These are phyloP conservation scores for Globisporangium parvum DNA, from an alignment of 352 stramenopile genomes.

Conservation along the genomic window DNA sequence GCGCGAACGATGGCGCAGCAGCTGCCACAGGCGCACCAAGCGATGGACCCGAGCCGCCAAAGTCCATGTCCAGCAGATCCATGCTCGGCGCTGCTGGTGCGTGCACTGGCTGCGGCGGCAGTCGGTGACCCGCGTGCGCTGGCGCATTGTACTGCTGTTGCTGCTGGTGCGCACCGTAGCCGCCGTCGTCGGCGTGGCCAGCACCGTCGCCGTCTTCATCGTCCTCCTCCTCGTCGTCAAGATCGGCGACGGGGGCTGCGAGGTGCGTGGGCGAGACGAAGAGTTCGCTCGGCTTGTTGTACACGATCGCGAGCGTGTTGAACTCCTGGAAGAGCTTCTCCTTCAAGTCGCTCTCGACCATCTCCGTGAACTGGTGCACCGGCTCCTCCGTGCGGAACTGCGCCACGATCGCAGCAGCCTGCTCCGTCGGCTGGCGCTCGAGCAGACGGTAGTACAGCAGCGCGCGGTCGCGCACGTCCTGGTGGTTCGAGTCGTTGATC, in stretches of 20 bases:
- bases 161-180: too few relatives aligned
- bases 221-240: constrained; percentile 44
- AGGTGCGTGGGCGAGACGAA: constrained; percentile 89
- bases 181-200: too few relatives aligned
- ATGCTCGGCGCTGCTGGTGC: too few relatives aligned
- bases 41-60: too few relatives aligned
- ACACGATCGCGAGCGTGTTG: constrained; percentile 97
- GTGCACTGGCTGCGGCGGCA: too few relatives aligned
- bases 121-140: too few relatives aligned
- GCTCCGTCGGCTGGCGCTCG: constrained; percentile 86
- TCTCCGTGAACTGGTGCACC: constrained; percentile 83
- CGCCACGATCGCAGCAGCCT: constrained; percentile 85
- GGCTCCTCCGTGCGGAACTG: constrained; percentile 72
- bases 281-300: constrained; percentile 94
- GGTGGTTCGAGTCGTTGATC: constrained; percentile 93
- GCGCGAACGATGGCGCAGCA: too few relatives aligned
- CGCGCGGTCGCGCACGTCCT: constrained; percentile 96
- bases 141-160: too few relatives aligned
- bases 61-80: too few relatives aligned
- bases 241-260: constrained; percentile 21
- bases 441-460: constrained; percentile 98
- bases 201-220: too few relatives aligned
- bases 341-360: constrained; percentile 77
- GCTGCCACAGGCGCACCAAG: too few relatives aligned
- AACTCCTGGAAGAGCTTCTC: constrained; percentile 94